Base-by-base conservation (phyloP, 306 rosid genomes). In the Quercus gilva region DNA sequence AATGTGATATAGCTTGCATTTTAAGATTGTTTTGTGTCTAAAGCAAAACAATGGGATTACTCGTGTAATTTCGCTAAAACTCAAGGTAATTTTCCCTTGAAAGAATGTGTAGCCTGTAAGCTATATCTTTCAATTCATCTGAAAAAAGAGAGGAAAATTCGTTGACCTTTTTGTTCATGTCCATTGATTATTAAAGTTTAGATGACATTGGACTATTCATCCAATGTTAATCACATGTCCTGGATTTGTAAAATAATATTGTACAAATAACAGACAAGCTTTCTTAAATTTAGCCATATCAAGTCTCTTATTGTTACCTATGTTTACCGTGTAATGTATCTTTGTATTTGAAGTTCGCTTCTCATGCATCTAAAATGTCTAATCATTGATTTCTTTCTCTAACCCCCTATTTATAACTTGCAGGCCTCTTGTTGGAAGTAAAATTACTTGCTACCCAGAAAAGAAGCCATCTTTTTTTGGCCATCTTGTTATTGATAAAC, bases 401-500 rank as follows among this genome's bases (percentile, higher is more conserved):
- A 5, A 19, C 20, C 21, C 52, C 26, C 52, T n/a, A 41, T 56
- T 7, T 9, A 51, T 14, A 63, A 26, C 65, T 77, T 76, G 41
- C 85, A 93, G 99, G 55, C 96, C 91, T 21, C 94, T 95, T 67
- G 85, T 91, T 79, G 98, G 88, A 79, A 89, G 88, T 70, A 8
- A 85, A 74, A 23, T 29, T 76, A 91, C 94, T 68, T 83, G 75
- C 79, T 78, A 91, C 76, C 84, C 82, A 15, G 87, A 82, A 65
- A 91, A 85, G 90, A 91, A 87, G 78, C 85, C 86, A 73, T n/a
- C 37, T 17, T 96, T 87, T 82, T 81, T 75, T 81, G 98, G 97
- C 73, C 99, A 96, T 84, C 79, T 87, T 80, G 79, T 56, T 81
- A 68, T 90, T 1, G 94, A 90, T 76, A 91, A 88, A 58, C 82